Evolutionary conservation across 2,329 filamentous ascomycete genomes (phyloP).

Genomic region (Ceratocystis lukuohia): DNA sequence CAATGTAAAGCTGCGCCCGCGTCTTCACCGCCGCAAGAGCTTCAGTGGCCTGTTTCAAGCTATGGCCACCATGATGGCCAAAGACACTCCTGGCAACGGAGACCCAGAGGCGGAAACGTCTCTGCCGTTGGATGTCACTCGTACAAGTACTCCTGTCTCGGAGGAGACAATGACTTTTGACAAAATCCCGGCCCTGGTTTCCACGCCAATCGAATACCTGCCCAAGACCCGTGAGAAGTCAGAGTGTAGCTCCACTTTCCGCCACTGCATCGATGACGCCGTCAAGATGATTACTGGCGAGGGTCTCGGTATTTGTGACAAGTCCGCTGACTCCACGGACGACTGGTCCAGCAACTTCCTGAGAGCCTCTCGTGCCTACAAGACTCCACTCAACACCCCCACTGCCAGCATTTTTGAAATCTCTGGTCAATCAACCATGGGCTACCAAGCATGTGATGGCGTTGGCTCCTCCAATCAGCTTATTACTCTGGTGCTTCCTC

Average conservation of each 20-base stretch:
- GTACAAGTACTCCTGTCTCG: neutral
- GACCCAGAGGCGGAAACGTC: neutral
- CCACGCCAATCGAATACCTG: slow-evolving; percentile 14
- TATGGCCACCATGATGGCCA: slow-evolving; percentile 16
- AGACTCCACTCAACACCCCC: slow-evolving; percentile 13
- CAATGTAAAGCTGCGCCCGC: slow-evolving; percentile 9
- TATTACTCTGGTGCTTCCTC: slow-evolving; percentile 17
- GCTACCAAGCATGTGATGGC: neutral
- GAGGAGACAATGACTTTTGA: slow-evolving; percentile 7
- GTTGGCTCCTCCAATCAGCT: neutral
- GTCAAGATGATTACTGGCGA: slow-evolving; percentile 18
- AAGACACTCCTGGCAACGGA: neutral
- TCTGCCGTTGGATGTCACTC: neutral
- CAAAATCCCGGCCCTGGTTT: neutral
- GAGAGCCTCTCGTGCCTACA: slow-evolving; percentile 4
- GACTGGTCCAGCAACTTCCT: neutral
- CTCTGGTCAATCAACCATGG: slow-evolving; percentile 1
- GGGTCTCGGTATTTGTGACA: slow-evolving; percentile 10
- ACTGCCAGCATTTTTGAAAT: slow-evolving; percentile 14
- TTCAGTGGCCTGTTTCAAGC: slow-evolving; percentile 16
- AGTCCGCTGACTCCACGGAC: neutral
- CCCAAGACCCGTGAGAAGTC: slow-evolving; percentile 17
- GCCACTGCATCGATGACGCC: slow-evolving; percentile 18
- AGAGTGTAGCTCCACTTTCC: slow-evolving; percentile 19
- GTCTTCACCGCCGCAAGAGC: slow-evolving; percentile 16